These are phyloP conservation scores for Coemansia sp. DNA, from an alignment of 192 early-diverging fungal genomes.

Conservation along the genomic window DNA sequence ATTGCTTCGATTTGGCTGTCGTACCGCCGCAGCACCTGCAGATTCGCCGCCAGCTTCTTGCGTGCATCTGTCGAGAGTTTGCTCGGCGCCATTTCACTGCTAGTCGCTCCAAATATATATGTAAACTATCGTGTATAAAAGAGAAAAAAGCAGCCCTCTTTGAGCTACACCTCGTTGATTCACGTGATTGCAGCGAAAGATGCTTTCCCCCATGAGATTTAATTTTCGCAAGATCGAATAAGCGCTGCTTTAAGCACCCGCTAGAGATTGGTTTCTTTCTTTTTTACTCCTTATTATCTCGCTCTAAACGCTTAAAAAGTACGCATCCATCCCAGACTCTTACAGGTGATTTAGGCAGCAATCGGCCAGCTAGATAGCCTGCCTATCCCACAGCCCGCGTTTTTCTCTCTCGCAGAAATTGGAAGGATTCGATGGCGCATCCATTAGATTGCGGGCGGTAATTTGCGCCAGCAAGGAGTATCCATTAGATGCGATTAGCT, in stretches of 20 bases:
- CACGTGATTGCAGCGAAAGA: conserved; percentile 1
- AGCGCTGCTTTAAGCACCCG: too few relatives aligned
- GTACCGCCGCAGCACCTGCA: conserved; percentile 79
- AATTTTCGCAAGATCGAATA: conserved; percentile 1
- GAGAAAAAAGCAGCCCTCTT: neutral
- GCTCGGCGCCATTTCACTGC: conserved; percentile 35
- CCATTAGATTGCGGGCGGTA: neutral
- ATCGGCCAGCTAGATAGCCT: neutral
- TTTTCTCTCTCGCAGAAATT: neutral
- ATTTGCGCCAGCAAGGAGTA: neutral
- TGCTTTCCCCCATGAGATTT: neutral
- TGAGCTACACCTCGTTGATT: neutral
- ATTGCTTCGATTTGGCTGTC: conserved; percentile 76
- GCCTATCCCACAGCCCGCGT: neutral
- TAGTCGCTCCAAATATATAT: neutral
- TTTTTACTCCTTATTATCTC: conserved; percentile 9
- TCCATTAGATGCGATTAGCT: conserved; percentile 5
- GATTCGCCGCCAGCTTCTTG: conserved; percentile 61
- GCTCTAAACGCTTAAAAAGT: conserved; percentile 13
- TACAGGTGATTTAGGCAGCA: neutral
- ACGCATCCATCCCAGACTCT: conserved; percentile 10
- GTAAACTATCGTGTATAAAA: neutral
- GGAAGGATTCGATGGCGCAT: conserved; percentile 9
- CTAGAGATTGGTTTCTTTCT: conserved; percentile 3
- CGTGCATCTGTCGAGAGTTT: conserved; percentile 44